Conservation (phyloP, 1,284 basidiomycete genomes). For the Marasmius tenuissimus region DNA sequence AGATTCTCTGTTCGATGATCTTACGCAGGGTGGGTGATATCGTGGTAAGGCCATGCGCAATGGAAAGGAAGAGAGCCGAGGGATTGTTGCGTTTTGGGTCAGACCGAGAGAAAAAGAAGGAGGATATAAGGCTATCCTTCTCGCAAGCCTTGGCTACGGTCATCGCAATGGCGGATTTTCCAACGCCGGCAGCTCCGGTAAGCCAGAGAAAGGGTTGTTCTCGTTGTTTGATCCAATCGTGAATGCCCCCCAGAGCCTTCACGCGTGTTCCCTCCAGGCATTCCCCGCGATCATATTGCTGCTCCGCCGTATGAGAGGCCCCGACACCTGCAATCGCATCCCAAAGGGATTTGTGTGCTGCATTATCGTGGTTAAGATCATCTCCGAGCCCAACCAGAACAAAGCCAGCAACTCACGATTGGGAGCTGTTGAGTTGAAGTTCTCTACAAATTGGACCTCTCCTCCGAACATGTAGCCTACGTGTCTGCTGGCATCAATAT, state of each 20-base stretch:
- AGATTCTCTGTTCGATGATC: neutral
- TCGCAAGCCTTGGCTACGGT: slow-evolving; percentile 13
- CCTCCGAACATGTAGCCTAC: too few species aligned
- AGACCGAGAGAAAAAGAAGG: slow-evolving; percentile 18
- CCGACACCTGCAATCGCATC: neutral
- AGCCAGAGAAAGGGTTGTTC: slow-evolving; percentile 14
- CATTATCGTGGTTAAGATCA: too few species aligned
- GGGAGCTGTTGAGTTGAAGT: too few species aligned
- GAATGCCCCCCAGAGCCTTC: slow-evolving; percentile 9
- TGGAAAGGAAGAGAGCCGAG: neutral
- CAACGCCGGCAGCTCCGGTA: slow-evolving; percentile 16
- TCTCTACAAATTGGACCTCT: too few species aligned
- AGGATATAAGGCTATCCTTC: slow-evolving; percentile 4
- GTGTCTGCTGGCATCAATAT: too few species aligned
- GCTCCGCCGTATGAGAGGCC: neutral
- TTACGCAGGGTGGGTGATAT: neutral
- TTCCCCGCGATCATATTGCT: neutral
- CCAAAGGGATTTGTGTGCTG: too few species aligned
- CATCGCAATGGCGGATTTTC: slow-evolving; percentile 19
- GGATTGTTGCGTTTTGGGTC: slow-evolving; percentile 2
- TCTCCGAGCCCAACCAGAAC: too few species aligned
- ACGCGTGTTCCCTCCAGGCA: slow-evolving; percentile 15
- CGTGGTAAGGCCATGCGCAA: neutral
- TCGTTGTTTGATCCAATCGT: slow-evolving; percentile 6
- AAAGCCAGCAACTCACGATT: too few species aligned